Evolutionary conservation across 176 grass and related monocot genomes (phyloP), one percentile per base, ranked within the genome.

Genomic region (Lolium multiflorum): DNA sequence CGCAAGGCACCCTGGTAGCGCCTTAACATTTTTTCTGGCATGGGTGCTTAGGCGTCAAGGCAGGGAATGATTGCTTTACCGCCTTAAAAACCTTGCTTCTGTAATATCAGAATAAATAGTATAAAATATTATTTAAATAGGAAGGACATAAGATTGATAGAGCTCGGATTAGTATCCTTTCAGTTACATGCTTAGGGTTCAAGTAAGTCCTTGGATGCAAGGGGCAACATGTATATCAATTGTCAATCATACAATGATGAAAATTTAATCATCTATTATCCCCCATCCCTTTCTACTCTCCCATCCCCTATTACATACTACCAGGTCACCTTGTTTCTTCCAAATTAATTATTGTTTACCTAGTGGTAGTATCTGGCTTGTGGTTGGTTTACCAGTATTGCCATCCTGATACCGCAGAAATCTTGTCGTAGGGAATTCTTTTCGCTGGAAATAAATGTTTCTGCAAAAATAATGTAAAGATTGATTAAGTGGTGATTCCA

Each of bases 281-380:
- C 41, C 38, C 38, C 41, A 4, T 0, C 1, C 38, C 41, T 41
- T 38, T 68, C 24, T 68, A 68, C 64, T 68, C 35, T 66, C 26
- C 35, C 7, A 18, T 68, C 64, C 14, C 64, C 10, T 71, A 72
- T 39, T 22, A 48, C 5, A 11, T 48, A 41, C n/a, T 0, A 20
- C 13, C n/a, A 3, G 11, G 41, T 46, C n/a, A 71, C 68, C 68
- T 71, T 21, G 68, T 71, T 73, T 73, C 5, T 48, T 73, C 9
- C 11, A 73, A 12, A 71, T 77, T 31, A 52, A 60, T 88, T 17
- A 16, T 68, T 48, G 59, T 82, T 82, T 82, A 68, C 44, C 55
- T 83, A 60, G 49, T 84, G 57, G 58, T 38, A 81, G 25, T 74
- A 20, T 56, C 20, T 21, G 55, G 24, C 74, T 49, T 74, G 11